Evolutionary conservation across 305 asterid genomes (phyloP), one percentile per base, ranked within the genome.

Genomic region (Striga hermonthica): DNA sequence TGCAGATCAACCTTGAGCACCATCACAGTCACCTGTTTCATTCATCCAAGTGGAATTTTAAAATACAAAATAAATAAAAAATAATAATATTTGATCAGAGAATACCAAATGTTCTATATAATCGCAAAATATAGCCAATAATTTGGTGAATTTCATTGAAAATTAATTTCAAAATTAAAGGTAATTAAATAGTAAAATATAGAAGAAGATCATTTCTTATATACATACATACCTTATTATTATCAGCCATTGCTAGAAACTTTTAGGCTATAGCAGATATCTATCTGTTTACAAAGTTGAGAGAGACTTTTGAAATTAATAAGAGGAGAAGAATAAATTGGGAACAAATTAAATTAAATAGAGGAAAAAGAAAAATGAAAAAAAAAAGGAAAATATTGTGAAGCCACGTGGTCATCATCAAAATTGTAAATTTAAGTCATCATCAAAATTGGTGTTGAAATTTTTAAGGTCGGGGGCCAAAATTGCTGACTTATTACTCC

Each of bases 1-100:
- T 87, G 84, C 38, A 90, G 91, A 83, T 90, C 95, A 55, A 80
- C 97, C 81, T 87, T 80, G 4, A 90, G 88, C 14, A 78, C 75
- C 97, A 90, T 90, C 37, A 41, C 12, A 3, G 88, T 85, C 40
- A 76, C 86, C 97, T 90, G 61, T 57, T 68, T 36, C 59, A 47
- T 5, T 10, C 47, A 41, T 41, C 47, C 9, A 0, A 41, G 6
- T 6, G 47, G 6, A 41, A 41, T 41, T 41, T 5, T 41, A 10
- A 38, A 12, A 12, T 3, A 63, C 12, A 35, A 15, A 7, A 52
- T 2, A 7, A 13, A 9, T 11, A 58, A 28, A 39, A 45, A 22
- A n/a, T n/a, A n/a, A n/a, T n/a, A 16, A 15, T 45, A 6, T 37
- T 22, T 6, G 61, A 55, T 49, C 73, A 67, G 45, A 12, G 15